These are phyloP conservation scores for Beauveria australis DNA, from an alignment of 2,329 filamentous ascomycete species.

Conservation along the genomic window DNA sequence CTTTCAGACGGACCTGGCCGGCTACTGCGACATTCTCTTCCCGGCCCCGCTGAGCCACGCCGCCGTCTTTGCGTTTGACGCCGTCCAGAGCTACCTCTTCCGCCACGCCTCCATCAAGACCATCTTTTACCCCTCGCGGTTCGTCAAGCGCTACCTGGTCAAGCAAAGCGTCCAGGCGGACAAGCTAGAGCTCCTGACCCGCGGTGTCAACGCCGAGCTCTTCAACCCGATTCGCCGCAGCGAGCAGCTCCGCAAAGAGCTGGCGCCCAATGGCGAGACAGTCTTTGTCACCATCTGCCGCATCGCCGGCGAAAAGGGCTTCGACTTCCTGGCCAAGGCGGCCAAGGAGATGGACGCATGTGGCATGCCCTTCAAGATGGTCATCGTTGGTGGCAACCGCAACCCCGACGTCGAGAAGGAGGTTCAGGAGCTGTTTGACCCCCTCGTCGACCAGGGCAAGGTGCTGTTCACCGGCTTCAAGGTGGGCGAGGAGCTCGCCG, in stretches of 20 bases:
- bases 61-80: conserved; percentile 53
- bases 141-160: conserved; percentile 53
- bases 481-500: conserved; percentile 51
- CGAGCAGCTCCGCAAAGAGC: conserved; percentile 39
- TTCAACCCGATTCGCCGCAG: conserved; percentile 50
- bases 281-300: conserved; percentile 60
- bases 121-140: conserved; percentile 61
- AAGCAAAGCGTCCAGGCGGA: conserved; percentile 43
- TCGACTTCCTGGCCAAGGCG: conserved; percentile 55
- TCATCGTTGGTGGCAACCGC: conserved; percentile 61
- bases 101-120: conserved; percentile 52
- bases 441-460: conserved; percentile 37
- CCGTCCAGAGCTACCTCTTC: conserved; percentile 61
- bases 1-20: conserved; percentile 63
- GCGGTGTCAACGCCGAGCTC: conserved; percentile 56
- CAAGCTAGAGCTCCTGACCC: conserved; percentile 53
- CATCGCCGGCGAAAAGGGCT: conserved; percentile 63
- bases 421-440: conserved; percentile 51
- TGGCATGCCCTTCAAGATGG: conserved; percentile 52
- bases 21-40: conserved; percentile 63
- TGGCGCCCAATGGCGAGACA: conserved; percentile 55
- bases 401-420: conserved; percentile 54
- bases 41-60: conserved; percentile 51
- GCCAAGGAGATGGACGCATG: conserved; percentile 45
- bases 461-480: conserved; percentile 62